Conservation (phyloP, 371 early-diverging fungal species). For the Mucor racemosus region DNA sequence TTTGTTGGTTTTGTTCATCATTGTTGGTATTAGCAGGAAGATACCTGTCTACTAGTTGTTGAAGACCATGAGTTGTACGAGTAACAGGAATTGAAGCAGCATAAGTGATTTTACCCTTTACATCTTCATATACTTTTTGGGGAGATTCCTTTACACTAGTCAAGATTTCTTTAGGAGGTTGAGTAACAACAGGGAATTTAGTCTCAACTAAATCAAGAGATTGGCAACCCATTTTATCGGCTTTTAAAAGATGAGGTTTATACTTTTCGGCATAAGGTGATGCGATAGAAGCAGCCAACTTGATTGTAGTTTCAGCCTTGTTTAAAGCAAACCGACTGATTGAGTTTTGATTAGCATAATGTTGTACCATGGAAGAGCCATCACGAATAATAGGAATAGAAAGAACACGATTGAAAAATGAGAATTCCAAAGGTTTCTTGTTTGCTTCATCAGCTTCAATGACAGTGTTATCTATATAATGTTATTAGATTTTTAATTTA, state of each 20-base stretch:
- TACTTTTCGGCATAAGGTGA: constrained; percentile 53
- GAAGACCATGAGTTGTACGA: constrained; percentile 20
- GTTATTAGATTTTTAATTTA: no score
- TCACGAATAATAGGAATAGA: constrained; percentile 68
- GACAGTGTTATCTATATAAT: not conserved
- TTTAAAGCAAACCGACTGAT: constrained; percentile 60
- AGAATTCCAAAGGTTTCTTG: constrained; percentile 14
- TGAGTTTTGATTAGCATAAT: constrained; percentile 59
- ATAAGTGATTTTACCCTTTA: constrained; percentile 14
- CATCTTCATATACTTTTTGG: constrained; percentile 28
- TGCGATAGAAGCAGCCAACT: constrained; percentile 47
- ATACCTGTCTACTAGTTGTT: constrained; percentile 45
- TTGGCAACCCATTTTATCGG: constrained; percentile 63
- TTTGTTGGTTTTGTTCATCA: not conserved
- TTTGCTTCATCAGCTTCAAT: constrained; percentile 27
- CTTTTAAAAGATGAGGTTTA: constrained; percentile 54
- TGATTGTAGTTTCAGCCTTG: constrained; percentile 50
- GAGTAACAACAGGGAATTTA: constrained; percentile 60
- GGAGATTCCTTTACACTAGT: constrained; percentile 34
- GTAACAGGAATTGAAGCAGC: constrained; percentile 32
- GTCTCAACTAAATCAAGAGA: constrained; percentile 68
- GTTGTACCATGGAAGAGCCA: constrained; percentile 52
- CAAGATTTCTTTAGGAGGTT: constrained; percentile 55
- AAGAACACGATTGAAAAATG: constrained; percentile 54
- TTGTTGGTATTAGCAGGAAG: constrained; percentile 29